Evolutionary conservation across 345 rosid genomes (phyloP), one percentile per base, ranked within the genome.

Genomic region (Physaria fendleri): DNA sequence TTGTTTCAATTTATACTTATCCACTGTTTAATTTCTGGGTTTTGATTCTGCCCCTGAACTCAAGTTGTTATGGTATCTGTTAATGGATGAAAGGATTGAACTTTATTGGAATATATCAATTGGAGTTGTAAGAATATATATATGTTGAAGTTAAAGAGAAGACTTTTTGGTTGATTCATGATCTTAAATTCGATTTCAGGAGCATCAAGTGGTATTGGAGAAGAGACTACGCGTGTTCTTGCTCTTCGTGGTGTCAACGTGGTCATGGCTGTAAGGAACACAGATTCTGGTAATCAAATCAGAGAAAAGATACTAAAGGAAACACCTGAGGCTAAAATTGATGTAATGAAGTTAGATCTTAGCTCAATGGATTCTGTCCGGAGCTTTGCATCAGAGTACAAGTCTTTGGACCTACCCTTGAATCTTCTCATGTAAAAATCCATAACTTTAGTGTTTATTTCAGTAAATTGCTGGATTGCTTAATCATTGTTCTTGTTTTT

Each of bases 151-250:
- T 8, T 7, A 30, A 58, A 42, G 11, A 29, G 20, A 43, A 42
- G 53, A 32, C n/a, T n/a, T 34, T 6, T 34, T 6, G 28, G 5
- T 3, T 61, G 27, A 12, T 35, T 47, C 10, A 11, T 52, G n/a
- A 9, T 25, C 3, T 48, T 23, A 16, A 13, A 40, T 57, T 20
- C 10, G 8, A 41, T 57, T 37, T 2, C 62, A 89, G 95, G 89
- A 73, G 89, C 89, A 53, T 83, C 95, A 10, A 86, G 89, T 58
- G 95, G 95, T 45, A 81, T 89, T 54, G 91, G 90, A 2, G 46
- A 62, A 27, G 95, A 86, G 75, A 89, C 97, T 1, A 55, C 81
- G 0, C 81, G 95, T 8, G 90, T 88, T 53, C 90, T 88, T 52
- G 94, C 94, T 8, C 61, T 82, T 62, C 90, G 85, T 5, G 96